Percentiles rank a stretch among this genome's conserved stretches.
These are phyloP conservation scores for Drosera capensis DNA, from an alignment of 148 eudicot genomes.

Conservation along the genomic window DNA sequence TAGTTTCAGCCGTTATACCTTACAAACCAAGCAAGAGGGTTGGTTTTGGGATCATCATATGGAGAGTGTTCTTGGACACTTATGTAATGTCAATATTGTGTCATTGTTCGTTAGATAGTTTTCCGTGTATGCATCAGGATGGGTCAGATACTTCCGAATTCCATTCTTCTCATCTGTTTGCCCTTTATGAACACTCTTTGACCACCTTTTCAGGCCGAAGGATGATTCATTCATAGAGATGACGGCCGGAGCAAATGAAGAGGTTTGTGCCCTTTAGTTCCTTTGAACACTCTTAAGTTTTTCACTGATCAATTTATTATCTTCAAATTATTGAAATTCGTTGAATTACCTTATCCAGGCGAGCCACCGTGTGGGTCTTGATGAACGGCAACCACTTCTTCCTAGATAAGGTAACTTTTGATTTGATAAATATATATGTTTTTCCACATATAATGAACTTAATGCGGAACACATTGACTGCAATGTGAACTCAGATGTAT, in stretches of 20 bases:
- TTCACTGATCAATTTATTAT: background rate
- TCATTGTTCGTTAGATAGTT: too few species aligned
- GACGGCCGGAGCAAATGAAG: slow-evolving; percentile 89
- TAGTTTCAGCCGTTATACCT: background rate
- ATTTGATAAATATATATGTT: too few species aligned
- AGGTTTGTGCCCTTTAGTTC: slow-evolving; percentile 24
- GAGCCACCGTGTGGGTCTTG: slow-evolving; percentile 49
- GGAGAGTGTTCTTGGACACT: too few species aligned
- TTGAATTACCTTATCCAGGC: slow-evolving; percentile 31
- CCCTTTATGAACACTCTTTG: background rate
- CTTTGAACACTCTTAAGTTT: background rate
- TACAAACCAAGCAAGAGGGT: background rate
- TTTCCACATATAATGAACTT: too few species aligned
- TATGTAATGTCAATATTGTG: too few species aligned
- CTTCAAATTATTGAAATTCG: too few species aligned
- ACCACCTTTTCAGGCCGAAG: slow-evolving; percentile 29
- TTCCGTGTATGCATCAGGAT: background rate
- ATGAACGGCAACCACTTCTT: slow-evolving; percentile 82
- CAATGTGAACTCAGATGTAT: too few species aligned
- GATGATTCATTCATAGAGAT: slow-evolving; percentile 48
- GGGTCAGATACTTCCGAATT: background rate
- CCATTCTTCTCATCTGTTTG: background rate
- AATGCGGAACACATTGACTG: too few species aligned
- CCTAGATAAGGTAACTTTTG: slow-evolving; percentile 42
- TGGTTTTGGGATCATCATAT: background rate